phyloP scores from a whole-genome alignment of 306 rosid species.

The Acmispon strigosus region DNA sequence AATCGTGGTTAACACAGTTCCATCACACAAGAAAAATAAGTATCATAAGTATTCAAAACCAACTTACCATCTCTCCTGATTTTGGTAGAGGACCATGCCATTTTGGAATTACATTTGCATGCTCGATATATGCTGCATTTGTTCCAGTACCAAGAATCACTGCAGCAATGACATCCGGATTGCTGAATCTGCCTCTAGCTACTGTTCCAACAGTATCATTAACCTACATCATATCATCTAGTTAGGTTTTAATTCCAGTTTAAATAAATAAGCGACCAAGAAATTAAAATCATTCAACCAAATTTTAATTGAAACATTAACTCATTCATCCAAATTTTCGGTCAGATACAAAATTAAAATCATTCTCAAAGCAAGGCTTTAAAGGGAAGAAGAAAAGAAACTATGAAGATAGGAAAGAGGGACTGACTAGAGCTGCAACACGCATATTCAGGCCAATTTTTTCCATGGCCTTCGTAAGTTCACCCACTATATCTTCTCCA shows the following conservation, averaged over 20 bases:
- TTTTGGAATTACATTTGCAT: conserved; percentile 85
- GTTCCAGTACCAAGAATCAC: conserved; percentile 98
- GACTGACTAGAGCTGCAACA: conserved; percentile 78
- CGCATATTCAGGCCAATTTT: conserved; percentile 84
- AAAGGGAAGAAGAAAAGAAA: neutral
- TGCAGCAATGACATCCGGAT: conserved; percentile 77
- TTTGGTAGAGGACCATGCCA: conserved; percentile 85
- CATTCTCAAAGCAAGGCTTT: neutral
- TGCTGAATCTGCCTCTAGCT: conserved; percentile 75
- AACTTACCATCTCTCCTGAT: conserved; percentile 92
- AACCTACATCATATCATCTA: conserved; percentile 48
- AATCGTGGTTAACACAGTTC: neutral
- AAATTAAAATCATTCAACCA: neutral
- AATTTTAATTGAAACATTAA: neutral
- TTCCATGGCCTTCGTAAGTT: conserved; percentile 67
- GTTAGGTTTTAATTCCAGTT: conserved; percentile 22
- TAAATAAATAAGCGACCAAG: neutral
- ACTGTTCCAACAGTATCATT: conserved; percentile 95
- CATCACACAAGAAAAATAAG: neutral
- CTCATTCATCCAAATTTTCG: neutral
- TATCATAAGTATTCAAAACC: neutral
- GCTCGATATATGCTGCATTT: conserved; percentile 92
- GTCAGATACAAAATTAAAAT: neutral
- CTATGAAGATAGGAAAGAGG: conserved; percentile 9
- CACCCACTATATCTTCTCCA: conserved; percentile 89